A percentile compares a stretch with the other conserved stretches of the same genome.
These are phyloP conservation scores for Teunomyces pallodes DNA, from an alignment of 805 yeast genomes.

Conservation along the genomic window DNA sequence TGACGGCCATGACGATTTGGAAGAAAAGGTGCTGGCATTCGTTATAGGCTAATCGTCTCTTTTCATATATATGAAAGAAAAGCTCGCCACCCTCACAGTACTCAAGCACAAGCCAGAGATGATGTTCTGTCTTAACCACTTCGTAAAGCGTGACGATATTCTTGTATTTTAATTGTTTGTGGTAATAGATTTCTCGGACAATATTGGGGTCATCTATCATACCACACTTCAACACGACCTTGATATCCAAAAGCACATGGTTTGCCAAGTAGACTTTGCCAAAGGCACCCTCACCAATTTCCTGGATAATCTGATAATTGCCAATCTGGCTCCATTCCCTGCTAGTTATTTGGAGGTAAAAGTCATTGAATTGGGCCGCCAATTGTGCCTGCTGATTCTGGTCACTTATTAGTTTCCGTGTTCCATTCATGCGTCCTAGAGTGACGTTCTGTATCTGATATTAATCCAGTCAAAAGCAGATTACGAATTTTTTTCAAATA, in stretches of 20 bases:
- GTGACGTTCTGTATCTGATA: neutral
- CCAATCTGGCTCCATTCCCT: conserved; percentile 68
- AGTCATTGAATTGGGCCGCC: conserved; percentile 63
- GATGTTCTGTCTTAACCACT: conserved; percentile 73
- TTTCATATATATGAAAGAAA: conserved; percentile 60
- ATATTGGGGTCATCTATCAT: conserved; percentile 75
- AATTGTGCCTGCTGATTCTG: conserved; percentile 49
- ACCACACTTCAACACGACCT: conserved; percentile 81
- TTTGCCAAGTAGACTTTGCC: conserved; percentile 87
- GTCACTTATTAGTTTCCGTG: conserved; percentile 18
- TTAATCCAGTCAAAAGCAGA: neutral
- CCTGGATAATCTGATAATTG: conserved; percentile 67
- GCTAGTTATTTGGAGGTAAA: conserved; percentile 44
- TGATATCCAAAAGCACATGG: conserved; percentile 71
- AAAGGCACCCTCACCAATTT: conserved; percentile 89
- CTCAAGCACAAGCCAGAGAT: conserved; percentile 85
- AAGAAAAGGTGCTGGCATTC: conserved; percentile 56
- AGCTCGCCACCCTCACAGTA: conserved; percentile 82
- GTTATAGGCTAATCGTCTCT: conserved; percentile 48
- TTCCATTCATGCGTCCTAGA: conserved; percentile 15
- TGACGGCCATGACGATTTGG: conserved; percentile 63
- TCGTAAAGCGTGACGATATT: conserved; percentile 84
- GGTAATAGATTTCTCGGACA: conserved; percentile 87
- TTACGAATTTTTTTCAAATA: neutral
- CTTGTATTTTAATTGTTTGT: conserved; percentile 78